Evolutionary conservation across 768 basidiomycete genomes (phyloP), one percentile per base, ranked within the genome.

Genomic region (Leucocoprinus birnbaumii): DNA sequence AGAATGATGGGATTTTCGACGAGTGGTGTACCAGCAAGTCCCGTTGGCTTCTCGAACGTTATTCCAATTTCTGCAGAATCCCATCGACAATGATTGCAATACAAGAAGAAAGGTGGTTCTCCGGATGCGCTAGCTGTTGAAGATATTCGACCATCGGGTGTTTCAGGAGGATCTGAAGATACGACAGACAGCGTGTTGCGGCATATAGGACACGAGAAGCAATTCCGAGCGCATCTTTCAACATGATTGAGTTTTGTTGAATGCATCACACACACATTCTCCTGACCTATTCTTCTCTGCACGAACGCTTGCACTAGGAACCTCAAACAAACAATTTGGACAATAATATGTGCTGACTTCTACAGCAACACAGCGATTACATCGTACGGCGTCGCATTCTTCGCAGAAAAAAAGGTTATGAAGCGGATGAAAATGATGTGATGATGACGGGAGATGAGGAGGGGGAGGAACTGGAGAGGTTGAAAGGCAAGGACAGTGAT

Each of bases 341-440:
- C 97, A 99, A 69, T 93, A 98, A 68, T 98, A 99, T 41, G 91
- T 92, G 66, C 92, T 91, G 67, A 98, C 90, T 82, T 99, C 97
- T 42, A 93, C 77, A 7, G 86, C 80, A 2, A 96, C 92, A 63
- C 97, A 99, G 59, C 86, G 82, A 67, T 97, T 91, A 66, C 97
- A 99, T 54, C 94, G 78, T 42, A 99, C 82, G 1, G 91, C 88
- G 69, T 98, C 96, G 70, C 97, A 99, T 80, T 98, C 96, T 70
- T 98, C 95, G 69, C 97, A 99, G 68, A 98, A 98, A 71, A 93
- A 97, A 7, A 99, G 83, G 25, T 80, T 81, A 63, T 91, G 82
- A 2, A 98, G 80, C 5, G 87, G 80, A 62, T 95, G 91, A 66
- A 94, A 92, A 61, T 83, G 86, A 62, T 85, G 81, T 0, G 86